A percentile compares a stretch with the other conserved stretches of the same genome.
phyloP scores from a whole-genome alignment of 1,284 basidiomycete species.

The Tylopilus sp. region DNA sequence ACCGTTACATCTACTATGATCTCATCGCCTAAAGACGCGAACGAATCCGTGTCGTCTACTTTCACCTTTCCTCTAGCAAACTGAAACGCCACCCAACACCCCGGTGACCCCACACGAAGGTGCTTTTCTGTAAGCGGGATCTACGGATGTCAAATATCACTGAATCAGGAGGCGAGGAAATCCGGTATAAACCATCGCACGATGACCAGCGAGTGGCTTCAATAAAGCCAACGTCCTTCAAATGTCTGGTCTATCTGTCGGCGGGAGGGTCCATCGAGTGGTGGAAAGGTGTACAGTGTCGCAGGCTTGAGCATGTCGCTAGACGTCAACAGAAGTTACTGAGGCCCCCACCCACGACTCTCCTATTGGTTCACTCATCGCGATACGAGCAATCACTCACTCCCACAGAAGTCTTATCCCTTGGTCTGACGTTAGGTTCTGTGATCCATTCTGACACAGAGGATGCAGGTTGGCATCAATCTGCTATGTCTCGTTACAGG shows the following conservation, averaged over 20 bases:
- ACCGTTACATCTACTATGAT: conserved; percentile 3
- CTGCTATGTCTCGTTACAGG: too few relatives aligned
- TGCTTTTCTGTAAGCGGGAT: background rate
- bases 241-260: conserved; percentile 11
- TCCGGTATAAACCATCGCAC: conserved; percentile 27
- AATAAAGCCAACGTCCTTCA: conserved; percentile 23
- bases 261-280: conserved; percentile 2
- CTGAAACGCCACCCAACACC: too few relatives aligned
- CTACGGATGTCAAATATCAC: conserved; percentile 17
- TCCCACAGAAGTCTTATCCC: too few relatives aligned
- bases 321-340: background rate
- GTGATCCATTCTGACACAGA: too few relatives aligned
- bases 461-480: too few relatives aligned
- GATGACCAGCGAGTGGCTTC: conserved; percentile 29
- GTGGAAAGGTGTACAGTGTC: conserved; percentile 16
- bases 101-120: conserved; percentile 5
- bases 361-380: background rate
- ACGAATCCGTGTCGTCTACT: too few relatives aligned
- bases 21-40: too few relatives aligned
- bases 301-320: conserved; percentile 31
- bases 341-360: background rate
- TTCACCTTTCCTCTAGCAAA: conserved; percentile 24
- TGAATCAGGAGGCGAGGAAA: conserved; percentile 23
- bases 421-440: too few relatives aligned
- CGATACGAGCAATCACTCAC: background rate